Evolutionary conservation across 257 asterid genomes (phyloP).

Genomic region (Mentha longifolia): DNA sequence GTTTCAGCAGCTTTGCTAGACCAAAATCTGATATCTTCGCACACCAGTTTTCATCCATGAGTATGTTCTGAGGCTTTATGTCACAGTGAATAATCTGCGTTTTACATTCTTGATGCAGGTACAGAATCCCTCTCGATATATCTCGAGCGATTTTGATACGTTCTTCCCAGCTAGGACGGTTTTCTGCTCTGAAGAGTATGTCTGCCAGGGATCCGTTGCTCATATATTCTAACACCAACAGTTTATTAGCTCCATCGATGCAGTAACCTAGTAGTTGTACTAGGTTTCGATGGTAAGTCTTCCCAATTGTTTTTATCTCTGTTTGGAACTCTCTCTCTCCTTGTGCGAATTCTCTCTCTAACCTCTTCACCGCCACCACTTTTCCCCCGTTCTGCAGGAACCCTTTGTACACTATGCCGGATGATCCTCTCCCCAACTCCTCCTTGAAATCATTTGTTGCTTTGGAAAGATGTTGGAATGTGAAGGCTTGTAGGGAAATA

Average conservation of each 20-base stretch:
- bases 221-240: slow-evolving; percentile 61
- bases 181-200: slow-evolving; percentile 35
- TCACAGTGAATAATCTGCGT: slow-evolving; percentile 66
- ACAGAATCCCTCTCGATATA: slow-evolving; percentile 56
- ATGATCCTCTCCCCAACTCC: slow-evolving; percentile 56
- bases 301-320: slow-evolving; percentile 55
- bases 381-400: slow-evolving; percentile 22
- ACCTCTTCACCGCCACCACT: slow-evolving; percentile 51
- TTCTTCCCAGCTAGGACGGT: slow-evolving; percentile 43
- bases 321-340: slow-evolving; percentile 58
- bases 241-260: slow-evolving; percentile 44
- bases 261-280: slow-evolving; percentile 62
- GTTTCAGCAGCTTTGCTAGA: slow-evolving; percentile 55
- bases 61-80: slow-evolving; percentile 66
- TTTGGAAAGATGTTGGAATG: slow-evolving; percentile 35
- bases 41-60: slow-evolving; percentile 45
- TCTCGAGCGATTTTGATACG: slow-evolving; percentile 43
- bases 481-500: slow-evolving; percentile 40
- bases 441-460: slow-evolving; percentile 52
- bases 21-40: slow-evolving; percentile 66
- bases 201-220: slow-evolving; percentile 56
- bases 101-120: slow-evolving; percentile 65
- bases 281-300: slow-evolving; percentile 57
- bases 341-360: slow-evolving; percentile 41
- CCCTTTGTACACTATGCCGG: slow-evolving; percentile 57